These are phyloP conservation scores for Aschersonia sp. DNA, from an alignment of 2,329 filamentous ascomycete genomes.

Conservation along the genomic window DNA sequence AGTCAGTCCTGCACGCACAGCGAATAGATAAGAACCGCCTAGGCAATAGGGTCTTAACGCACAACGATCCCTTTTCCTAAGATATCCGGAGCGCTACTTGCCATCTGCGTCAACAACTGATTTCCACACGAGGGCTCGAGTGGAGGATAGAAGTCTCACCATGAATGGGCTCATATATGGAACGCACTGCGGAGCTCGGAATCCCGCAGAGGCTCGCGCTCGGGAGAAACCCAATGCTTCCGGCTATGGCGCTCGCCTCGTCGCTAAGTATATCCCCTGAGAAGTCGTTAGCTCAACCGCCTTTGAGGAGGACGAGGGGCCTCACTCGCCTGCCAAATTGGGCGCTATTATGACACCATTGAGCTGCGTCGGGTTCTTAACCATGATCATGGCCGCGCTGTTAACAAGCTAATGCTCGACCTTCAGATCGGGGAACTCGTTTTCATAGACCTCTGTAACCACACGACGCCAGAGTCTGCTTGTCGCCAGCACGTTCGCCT, in stretches of 20 bases:
- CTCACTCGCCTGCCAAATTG: conserved; percentile 34
- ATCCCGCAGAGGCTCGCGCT: conserved; percentile 29
- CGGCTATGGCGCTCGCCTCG: conserved; percentile 56
- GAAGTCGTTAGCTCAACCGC: conserved; percentile 22
- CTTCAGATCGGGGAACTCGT: conserved; percentile 79
- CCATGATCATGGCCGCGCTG: conserved; percentile 88
- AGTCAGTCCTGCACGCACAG: conserved; percentile 4
- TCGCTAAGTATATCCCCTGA: conserved; percentile 95
- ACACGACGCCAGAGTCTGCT: conserved; percentile 80
- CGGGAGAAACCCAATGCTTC: conserved; percentile 28
- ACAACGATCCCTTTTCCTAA: conserved; percentile 45
- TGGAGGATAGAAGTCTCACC: conserved; percentile 20
- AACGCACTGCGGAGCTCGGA: conserved; percentile 16
- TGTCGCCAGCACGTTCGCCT: conserved; percentile 91
- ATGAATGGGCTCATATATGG: conserved; percentile 68
- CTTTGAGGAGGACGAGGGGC: conserved; percentile 6
- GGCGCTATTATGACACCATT: conserved; percentile 87
- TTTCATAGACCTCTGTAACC: conserved; percentile 68
- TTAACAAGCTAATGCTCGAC: conserved; percentile 86
- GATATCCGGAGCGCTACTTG: conserved; percentile 53
- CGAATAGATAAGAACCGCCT: conserved; percentile 6
- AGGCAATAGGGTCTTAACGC: conserved; percentile 2
- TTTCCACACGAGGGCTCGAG: background rate
- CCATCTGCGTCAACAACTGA: background rate
- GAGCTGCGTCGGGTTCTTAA: conserved; percentile 77